Evolutionary conservation across 2,329 filamentous ascomycete species (phyloP).

Genomic region (Fusarium phyllophilum): DNA sequence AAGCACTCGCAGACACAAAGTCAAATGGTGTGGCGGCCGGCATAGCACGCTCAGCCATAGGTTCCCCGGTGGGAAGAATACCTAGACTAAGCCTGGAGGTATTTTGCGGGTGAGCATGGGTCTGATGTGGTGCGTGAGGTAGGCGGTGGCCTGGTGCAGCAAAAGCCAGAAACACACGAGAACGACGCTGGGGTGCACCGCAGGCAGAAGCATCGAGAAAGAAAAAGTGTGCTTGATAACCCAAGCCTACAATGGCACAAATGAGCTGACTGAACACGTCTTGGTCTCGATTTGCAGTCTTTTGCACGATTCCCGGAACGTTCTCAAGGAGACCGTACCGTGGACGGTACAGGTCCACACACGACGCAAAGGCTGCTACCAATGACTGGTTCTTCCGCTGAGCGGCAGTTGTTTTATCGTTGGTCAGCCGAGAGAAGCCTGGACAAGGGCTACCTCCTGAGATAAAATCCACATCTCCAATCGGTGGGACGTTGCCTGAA

Average conservation of each 20-base stretch:
- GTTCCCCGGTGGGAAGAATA: constrained; percentile 65
- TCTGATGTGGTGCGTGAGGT: constrained; percentile 65
- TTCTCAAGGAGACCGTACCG: constrained; percentile 83
- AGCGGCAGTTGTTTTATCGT: constrained; percentile 60
- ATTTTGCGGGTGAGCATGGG: constrained; percentile 67
- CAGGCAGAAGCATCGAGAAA: constrained; percentile 75
- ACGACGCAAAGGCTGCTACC: constrained; percentile 79
- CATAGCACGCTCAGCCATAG: constrained; percentile 63
- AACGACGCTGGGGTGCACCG: constrained; percentile 73
- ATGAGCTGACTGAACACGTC: constrained; percentile 80
- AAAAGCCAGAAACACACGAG: constrained; percentile 76
- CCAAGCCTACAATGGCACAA: constrained; percentile 77
- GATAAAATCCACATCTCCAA: constrained; percentile 75
- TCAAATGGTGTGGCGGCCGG: constrained; percentile 66
- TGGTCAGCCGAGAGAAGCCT: constrained; percentile 75
- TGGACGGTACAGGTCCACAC: constrained; percentile 78
- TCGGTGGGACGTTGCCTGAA: constrained; percentile 59
- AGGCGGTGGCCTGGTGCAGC: constrained; percentile 72
- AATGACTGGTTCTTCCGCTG: constrained; percentile 79
- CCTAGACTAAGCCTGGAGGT: constrained; percentile 59
- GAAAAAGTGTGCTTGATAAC: constrained; percentile 78
- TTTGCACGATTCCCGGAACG: constrained; percentile 71
- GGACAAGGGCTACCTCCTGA: constrained; percentile 81
- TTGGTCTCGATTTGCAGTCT: constrained; percentile 57
- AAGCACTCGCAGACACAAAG: constrained; percentile 63